A percentile compares a stretch with the other conserved stretches of the same genome.
Conservation (phyloP, 148 eudicot genomes). For the Suaeda aralocaspica region DNA sequence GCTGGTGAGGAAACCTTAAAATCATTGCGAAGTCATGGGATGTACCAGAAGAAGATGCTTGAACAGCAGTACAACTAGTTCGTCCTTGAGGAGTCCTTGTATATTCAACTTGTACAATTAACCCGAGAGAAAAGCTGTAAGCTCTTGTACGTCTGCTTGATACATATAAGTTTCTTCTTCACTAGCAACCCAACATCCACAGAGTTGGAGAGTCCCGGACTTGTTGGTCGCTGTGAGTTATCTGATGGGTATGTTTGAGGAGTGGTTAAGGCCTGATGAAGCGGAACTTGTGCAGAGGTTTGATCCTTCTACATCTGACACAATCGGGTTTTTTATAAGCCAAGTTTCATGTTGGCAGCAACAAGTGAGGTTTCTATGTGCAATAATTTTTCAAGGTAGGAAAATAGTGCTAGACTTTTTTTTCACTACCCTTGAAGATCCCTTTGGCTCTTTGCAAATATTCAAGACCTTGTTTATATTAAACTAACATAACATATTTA, state of each 20-base stretch:
- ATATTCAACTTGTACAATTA: slow-evolving; percentile 94
- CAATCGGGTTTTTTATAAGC: slow-evolving; percentile 96
- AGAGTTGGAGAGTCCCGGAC: slow-evolving; percentile 81
- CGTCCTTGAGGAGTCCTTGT: slow-evolving; percentile 92
- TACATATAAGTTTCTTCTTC: slow-evolving; percentile 73
- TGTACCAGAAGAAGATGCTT: slow-evolving; percentile 76
- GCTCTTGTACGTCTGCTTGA: slow-evolving; percentile 78
- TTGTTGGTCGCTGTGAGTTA: slow-evolving; percentile 56
- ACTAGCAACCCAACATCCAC: slow-evolving; percentile 65
- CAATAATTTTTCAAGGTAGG: background rate
- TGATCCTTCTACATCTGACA: slow-evolving; percentile 78
- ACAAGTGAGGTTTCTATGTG: slow-evolving; percentile 20
- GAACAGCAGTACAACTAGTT: slow-evolving; percentile 96
- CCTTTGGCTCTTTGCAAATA: background rate
- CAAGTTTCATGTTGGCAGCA: slow-evolving; percentile 70
- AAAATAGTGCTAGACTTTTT: background rate
- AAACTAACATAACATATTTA: too few species aligned
- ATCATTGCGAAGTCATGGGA: slow-evolving; percentile 68
- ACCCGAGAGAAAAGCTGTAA: slow-evolving; percentile 95
- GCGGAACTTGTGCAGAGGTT: slow-evolving; percentile 88
- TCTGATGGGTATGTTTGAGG: slow-evolving; percentile 73
- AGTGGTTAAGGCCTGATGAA: slow-evolving; percentile 86
- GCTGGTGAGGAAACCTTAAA: slow-evolving; percentile 75
- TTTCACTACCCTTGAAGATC: background rate
- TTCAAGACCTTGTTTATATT: background rate